Evolutionary conservation across 306 rosid genomes (phyloP).

Genomic region (Prosopis cineraria): DNA sequence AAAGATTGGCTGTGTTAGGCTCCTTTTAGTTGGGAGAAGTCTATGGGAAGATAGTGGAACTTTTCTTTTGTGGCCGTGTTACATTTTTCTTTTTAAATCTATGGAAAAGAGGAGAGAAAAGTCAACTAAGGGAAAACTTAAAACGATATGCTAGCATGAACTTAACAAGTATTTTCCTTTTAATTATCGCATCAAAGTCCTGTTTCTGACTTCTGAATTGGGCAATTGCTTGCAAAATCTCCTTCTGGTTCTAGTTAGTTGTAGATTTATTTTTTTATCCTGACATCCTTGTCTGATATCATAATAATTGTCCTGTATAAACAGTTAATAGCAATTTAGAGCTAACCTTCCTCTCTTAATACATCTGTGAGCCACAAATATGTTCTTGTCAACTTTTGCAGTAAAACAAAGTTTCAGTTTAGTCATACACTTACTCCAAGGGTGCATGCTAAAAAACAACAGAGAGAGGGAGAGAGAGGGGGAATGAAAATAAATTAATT

Average conservation of each 20-base stretch:
- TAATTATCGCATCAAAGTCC: background rate
- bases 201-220: background rate
- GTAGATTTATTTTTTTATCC: background rate
- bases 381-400: background rate
- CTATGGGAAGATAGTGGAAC: background rate
- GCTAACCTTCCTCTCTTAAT: background rate
- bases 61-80: too few species aligned
- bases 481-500: background rate
- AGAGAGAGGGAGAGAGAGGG: background rate
- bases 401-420: background rate
- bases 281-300: background rate
- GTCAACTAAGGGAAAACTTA: background rate
- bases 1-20: background rate
- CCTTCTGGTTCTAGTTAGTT: background rate
- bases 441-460: background rate
- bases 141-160: background rate
- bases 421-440: background rate
- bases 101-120: background rate
- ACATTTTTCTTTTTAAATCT: background rate
- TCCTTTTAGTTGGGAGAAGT: background rate
- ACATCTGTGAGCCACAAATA: conserved; percentile 1
- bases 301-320: background rate
- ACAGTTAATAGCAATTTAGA: background rate
- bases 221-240: background rate
- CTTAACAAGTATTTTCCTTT: background rate